phyloP scores from a whole-genome alignment of 805 yeast species.

The Yarrowia yakushimensis region DNA sequence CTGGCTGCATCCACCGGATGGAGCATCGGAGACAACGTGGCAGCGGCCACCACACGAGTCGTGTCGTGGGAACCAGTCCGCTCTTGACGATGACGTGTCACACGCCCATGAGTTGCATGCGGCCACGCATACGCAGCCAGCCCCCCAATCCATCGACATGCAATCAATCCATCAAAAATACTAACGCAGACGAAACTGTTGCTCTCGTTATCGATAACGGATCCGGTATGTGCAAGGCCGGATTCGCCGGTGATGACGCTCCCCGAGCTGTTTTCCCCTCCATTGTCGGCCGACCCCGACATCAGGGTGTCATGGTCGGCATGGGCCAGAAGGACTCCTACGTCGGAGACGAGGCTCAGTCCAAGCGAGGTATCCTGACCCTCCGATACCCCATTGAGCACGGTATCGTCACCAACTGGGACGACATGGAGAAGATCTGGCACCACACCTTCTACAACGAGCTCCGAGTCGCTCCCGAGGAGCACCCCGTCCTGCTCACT shows the following conservation, averaged over 20 bases:
- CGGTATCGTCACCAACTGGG: constrained; percentile 99
- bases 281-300: constrained; percentile 99
- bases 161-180: constrained; percentile 1
- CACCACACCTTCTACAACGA: constrained; percentile 99
- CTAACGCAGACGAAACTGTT: constrained; percentile 36
- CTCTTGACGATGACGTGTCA: constrained; percentile 4
- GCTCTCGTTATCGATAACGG: constrained; percentile 93
- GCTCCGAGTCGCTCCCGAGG: constrained; percentile 99
- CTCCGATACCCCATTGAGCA: constrained; percentile 99
- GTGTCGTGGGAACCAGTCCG: not conserved
- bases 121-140: not conserved
- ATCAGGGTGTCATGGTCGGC: constrained; percentile 99
- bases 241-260: constrained; percentile 99
- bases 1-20: not conserved
- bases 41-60: not conserved
- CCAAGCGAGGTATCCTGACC: constrained; percentile 99
- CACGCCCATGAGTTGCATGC: constrained; percentile 14
- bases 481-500: constrained; percentile 97
- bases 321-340: constrained; percentile 99
- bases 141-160: not conserved
- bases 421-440: constrained; percentile 99
- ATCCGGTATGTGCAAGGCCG: constrained; percentile 99
- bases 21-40: not conserved
- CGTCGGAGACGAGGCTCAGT: constrained; percentile 99
- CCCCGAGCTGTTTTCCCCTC: constrained; percentile 99